phyloP scores from a whole-genome alignment of 495 filamentous ascomycete species.

The Lasiosphaeriaceae sp. region DNA sequence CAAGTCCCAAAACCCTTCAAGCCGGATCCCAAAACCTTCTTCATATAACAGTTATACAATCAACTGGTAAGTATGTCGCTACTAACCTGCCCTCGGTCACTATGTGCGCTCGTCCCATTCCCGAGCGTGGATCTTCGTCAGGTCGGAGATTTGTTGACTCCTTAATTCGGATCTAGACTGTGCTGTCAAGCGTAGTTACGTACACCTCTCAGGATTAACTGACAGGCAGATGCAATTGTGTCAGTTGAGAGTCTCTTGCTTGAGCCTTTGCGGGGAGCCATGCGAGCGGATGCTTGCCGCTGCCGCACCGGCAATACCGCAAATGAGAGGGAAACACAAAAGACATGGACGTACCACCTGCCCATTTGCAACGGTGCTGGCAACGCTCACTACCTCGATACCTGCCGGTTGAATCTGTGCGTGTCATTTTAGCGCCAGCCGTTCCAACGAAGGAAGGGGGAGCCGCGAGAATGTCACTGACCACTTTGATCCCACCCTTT shows the following conservation, averaged over 20 bases:
- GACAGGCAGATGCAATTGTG: neutral
- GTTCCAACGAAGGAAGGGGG: slow-evolving; percentile 26
- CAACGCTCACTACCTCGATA: slow-evolving; percentile 68
- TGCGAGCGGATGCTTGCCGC: no score
- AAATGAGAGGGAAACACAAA: neutral
- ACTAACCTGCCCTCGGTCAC: no score
- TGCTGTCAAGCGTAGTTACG: slow-evolving; percentile 53
- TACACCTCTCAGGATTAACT: slow-evolving; percentile 65
- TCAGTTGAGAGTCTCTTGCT: neutral
- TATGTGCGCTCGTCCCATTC: neutral
- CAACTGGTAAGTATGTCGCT: no score
- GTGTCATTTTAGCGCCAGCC: neutral
- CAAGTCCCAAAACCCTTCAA: no score
- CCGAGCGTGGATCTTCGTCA: neutral
- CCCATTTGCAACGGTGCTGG: slow-evolving; percentile 74
- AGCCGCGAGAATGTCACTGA: slow-evolving; percentile 8
- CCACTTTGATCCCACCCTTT: slow-evolving; percentile 64
- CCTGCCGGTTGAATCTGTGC: slow-evolving; percentile 72
- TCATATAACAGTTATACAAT: no score
- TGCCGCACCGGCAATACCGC: no score
- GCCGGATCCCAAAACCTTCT: no score
- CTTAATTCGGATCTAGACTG: neutral
- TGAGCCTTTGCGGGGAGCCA: neutral
- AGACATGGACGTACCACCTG: slow-evolving; percentile 54
- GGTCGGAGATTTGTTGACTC: neutral